Base-by-base conservation (phyloP, 306 rosid genomes). In the Fragaria nilgerrensis region DNA sequence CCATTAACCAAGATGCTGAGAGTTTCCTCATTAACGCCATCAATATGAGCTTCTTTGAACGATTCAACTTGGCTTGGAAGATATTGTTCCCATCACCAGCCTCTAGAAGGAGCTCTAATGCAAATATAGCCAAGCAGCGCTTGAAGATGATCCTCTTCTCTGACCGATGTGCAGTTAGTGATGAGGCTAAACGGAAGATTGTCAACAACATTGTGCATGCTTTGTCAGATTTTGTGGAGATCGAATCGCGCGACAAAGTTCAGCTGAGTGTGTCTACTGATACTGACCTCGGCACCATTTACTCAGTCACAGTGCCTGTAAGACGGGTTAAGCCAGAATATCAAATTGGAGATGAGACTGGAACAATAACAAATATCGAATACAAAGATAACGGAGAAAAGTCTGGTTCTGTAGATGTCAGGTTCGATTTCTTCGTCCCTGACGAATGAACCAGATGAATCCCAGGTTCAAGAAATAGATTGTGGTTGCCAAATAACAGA, bases 171-270 rank as follows among this genome's bases (percentile, higher is more conserved):
- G 98, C 83, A 29, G 96, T 95, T 67, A 95, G 93, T 70, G 97
- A 95, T 1, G 96, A 95, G 88, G 98, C 97, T 70, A 95, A 95
- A 70, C 86, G 79, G 72, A 88, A 83, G 90, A 95, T 95, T 64
- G 97, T 95, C 66, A 86, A 69, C 87, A 92, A 88, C 83, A 81
- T 95, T 68, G 97, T 95, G 67, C 89, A 77, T 17, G 83, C 97
- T 70, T 82, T 95, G 34, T 95, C 98, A 48, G 98, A 92, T 79
- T 95, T 95, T n/a, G 97, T 92, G 79, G 98, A 87, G 84, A 95
- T 95, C 61, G 98, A 95, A 84, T 90, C 98, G 1, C 94, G 84
- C 78, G 98, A 95, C 81, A 95, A 95, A 86, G 98, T 95, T 81
- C 87, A 92, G 83, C 81, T 95, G 71, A 95, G 93, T 68, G 96